Evolutionary conservation across 1,284 basidiomycete species (phyloP).

Genomic region (Irpex sp.): DNA sequence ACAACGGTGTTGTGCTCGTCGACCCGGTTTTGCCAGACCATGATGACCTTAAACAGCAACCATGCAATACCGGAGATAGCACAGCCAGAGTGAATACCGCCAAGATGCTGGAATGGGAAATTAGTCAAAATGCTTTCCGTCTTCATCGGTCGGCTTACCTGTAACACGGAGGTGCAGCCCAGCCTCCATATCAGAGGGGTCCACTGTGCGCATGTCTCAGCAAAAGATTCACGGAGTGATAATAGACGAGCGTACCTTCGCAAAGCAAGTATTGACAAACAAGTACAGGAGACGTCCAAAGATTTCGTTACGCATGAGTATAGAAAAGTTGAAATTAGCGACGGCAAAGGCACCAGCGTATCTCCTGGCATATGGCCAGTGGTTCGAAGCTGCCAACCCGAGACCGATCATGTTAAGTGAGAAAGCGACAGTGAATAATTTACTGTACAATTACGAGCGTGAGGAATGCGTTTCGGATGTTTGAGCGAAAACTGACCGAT

Average conservation of each 20-base stretch:
- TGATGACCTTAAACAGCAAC: constrained; percentile 59
- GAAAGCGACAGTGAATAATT: constrained; percentile 61
- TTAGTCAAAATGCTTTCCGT: not conserved
- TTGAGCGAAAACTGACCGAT: constrained; percentile 38
- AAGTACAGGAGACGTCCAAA: constrained; percentile 51
- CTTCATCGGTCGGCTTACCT: constrained; percentile 34
- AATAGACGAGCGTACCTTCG: constrained; percentile 45
- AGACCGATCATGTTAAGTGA: constrained; percentile 58
- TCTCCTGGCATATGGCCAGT: constrained; percentile 57
- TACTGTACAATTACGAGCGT: constrained; percentile 36
- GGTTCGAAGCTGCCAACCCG: constrained; percentile 56
- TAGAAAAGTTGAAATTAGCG: constrained; percentile 48
- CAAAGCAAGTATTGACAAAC: constrained; percentile 49
- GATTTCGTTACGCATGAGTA: constrained; percentile 55
- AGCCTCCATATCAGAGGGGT: constrained; percentile 67
- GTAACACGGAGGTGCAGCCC: constrained; percentile 65
- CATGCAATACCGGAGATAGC: constrained; percentile 63
- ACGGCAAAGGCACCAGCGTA: constrained; percentile 61
- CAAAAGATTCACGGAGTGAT: not conserved
- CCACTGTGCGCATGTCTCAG: constrained; percentile 42
- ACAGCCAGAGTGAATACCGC: constrained; percentile 74
- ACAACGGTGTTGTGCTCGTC: constrained; percentile 52
- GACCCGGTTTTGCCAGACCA: constrained; percentile 44
- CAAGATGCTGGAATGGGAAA: constrained; percentile 50
- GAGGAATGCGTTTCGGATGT: not conserved